Evolutionary conservation across 73 alveolate genomes (phyloP), one percentile per base, ranked within the genome.

Genomic region (Blepharisma stoltei): DNA sequence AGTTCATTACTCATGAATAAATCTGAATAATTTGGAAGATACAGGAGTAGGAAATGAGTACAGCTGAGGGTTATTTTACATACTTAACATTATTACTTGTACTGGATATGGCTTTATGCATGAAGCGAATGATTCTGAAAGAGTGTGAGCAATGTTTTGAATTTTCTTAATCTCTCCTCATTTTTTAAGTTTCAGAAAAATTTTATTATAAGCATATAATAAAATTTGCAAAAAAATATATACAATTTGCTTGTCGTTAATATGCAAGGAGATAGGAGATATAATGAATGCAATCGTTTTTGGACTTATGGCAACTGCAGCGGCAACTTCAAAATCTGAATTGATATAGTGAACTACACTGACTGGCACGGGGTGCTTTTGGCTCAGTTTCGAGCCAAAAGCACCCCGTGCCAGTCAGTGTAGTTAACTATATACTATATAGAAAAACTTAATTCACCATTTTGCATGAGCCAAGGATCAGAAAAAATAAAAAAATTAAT

Each of bases 61-160:
- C 76, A 77, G 76, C 21, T 8, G 44, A 43, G 55, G 78, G 14
- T 68, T 77, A 68, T 87, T 77, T 66, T 67, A 54, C 55, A 87
- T 87, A 27, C 66, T 87, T 79, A 87, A 87, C 20, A 69, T 83
- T 8, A 88, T 83, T 6, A 47, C 88, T 9, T 54, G 85, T 5
- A 81, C 85, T 3, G 94, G 94, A 27, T 77, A 87, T 37, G 77
- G 87, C 23, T 83, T 83, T 54, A 83, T 83, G 88, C 41, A 70
- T 6, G 81, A 90, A 4, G 20, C 44, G 54, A 78, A 54, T n/a
- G 88, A 83, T 37, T 32, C 68, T 3, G 94, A 87, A 46, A 43
- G 91, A 37, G 68, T 87, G 37, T 69, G 53, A 60, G 47, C 85
- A 48, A 78, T 78, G 67, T 55, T 87, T 38, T 67, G 78, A 71